Evolutionary conservation across 106 monocot genomes (phyloP), one percentile per base, ranked within the genome.

Genomic region (Gastrodia elata): DNA sequence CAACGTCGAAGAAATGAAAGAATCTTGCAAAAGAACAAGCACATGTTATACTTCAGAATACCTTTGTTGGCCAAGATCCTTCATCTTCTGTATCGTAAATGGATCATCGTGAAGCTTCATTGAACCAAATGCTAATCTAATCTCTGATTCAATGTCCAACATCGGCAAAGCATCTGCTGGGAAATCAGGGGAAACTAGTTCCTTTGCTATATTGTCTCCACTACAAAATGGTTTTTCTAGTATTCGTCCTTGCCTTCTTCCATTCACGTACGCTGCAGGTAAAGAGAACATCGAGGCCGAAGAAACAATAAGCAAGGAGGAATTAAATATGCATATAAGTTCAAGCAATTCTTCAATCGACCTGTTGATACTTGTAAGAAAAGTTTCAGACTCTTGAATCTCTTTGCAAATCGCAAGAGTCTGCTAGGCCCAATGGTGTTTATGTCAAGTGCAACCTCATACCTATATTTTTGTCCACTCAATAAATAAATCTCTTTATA

Each of bases 281-380:
- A 32, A 25, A 68, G 25, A 58, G 38, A 73, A 25, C 68, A 35
- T 15, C 32, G 25, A 35, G 38, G 41, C 25, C 10, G 41, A 57
- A 34, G 49, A 18, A 61, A 24, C 57, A 28, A 26, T 3, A 71
- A 57, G 34, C 5, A 15, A 20, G 65, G 18, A 79, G 16, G 28
- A 26, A 30, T 2, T 30, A 1, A 10, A 2, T 28, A n/a, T 28
- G 10, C 32, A 61, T 13, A 7, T 11, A 5, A 3, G 13, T 61
- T 38, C 33, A 18, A 24, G 18, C 7, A 55, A 38, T 72, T 38
- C 27, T 56, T 44, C 36, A 9, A 10, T n/a, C 73, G 10, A 94
- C 94, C 94, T 77, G 91, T 94, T 55, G 94, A 94, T 59, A 94
- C 83, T 39, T 94, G 94, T 46, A 94, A 52, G 78, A 94, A 94